Evolutionary conservation across 2,329 filamentous ascomycete species (phyloP).

Genomic region (Pseudogymnoascus sp.): DNA sequence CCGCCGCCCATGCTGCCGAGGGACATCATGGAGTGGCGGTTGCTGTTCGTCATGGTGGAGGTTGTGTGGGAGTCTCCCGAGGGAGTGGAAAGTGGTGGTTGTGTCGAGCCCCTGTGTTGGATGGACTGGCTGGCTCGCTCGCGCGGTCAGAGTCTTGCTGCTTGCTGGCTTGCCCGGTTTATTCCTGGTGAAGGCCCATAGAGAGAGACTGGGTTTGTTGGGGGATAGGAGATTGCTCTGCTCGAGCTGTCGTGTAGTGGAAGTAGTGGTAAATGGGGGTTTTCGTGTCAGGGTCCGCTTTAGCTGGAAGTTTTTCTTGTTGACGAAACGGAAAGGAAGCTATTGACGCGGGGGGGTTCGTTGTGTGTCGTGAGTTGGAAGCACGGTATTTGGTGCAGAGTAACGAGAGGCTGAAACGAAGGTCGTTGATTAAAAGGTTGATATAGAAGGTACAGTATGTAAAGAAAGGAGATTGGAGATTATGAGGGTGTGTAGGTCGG

Average conservation of each 20-base stretch:
- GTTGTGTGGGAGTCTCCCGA: neutral
- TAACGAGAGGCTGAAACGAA: neutral
- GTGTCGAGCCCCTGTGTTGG: neutral
- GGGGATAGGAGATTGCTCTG: neutral
- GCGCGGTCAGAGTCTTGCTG: constrained; percentile 5
- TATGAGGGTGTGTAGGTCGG: neutral
- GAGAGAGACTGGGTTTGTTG: neutral
- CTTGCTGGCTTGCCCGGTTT: neutral
- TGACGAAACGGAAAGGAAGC: neutral
- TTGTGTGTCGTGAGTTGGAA: neutral
- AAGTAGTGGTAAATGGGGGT: neutral
- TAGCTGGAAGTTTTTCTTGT: neutral
- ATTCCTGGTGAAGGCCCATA: neutral
- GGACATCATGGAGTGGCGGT: constrained; percentile 54
- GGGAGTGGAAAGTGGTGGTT: neutral
- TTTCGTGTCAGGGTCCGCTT: neutral
- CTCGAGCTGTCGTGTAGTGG: neutral
- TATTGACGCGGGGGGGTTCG: neutral
- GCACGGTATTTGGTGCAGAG: neutral
- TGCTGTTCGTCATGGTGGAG: constrained; percentile 11
- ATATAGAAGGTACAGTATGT: neutral
- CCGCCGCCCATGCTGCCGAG: constrained; percentile 47
- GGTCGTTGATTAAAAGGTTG: neutral
- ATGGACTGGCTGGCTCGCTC: neutral
- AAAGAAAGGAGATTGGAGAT: neutral